phyloP scores from a whole-genome alignment of 148 eudicot genomes.

The Fagopyrum tataricum region DNA sequence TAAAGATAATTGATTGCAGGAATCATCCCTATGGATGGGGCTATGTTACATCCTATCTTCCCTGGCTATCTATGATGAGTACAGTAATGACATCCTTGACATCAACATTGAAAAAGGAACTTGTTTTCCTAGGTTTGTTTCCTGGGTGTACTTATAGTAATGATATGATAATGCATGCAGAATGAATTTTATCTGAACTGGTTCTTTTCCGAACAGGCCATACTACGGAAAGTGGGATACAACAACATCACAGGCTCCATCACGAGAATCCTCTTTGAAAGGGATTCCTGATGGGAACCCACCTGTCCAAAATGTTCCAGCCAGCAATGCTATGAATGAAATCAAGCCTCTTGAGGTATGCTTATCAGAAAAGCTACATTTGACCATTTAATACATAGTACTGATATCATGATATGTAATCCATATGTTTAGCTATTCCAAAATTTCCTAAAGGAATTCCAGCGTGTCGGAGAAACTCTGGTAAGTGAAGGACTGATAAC shows the following conservation, averaged over 20 bases:
- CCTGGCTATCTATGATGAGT: slow-evolving; percentile 79
- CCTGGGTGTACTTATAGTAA: neutral
- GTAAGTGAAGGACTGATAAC: slow-evolving; percentile 58
- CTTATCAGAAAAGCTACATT: neutral
- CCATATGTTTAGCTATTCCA: slow-evolving; percentile 3
- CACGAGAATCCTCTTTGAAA: slow-evolving; percentile 43
- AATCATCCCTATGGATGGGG: slow-evolving; percentile 76
- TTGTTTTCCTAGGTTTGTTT: slow-evolving; percentile 73
- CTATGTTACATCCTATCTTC: slow-evolving; percentile 65
- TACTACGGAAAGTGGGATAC: slow-evolving; percentile 41
- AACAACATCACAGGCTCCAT: slow-evolving; percentile 23
- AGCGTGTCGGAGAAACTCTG: slow-evolving; percentile 52
- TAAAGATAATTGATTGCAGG: slow-evolving; percentile 36
- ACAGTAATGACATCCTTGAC: slow-evolving; percentile 87
- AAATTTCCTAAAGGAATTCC: slow-evolving; percentile 52
- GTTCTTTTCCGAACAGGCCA: slow-evolving; percentile 44
- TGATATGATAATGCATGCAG: neutral
- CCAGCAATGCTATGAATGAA: slow-evolving; percentile 49
- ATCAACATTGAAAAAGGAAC: slow-evolving; percentile 91
- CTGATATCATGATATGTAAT: too few species aligned
- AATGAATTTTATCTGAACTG: neutral
- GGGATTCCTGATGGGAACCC: slow-evolving; percentile 41
- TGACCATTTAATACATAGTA: neutral
- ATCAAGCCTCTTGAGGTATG: slow-evolving; percentile 77
- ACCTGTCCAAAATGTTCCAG: slow-evolving; percentile 41